Conservation (phyloP, 2,329 filamentous ascomycete genomes). For the Pezicula rhizophila region DNA sequence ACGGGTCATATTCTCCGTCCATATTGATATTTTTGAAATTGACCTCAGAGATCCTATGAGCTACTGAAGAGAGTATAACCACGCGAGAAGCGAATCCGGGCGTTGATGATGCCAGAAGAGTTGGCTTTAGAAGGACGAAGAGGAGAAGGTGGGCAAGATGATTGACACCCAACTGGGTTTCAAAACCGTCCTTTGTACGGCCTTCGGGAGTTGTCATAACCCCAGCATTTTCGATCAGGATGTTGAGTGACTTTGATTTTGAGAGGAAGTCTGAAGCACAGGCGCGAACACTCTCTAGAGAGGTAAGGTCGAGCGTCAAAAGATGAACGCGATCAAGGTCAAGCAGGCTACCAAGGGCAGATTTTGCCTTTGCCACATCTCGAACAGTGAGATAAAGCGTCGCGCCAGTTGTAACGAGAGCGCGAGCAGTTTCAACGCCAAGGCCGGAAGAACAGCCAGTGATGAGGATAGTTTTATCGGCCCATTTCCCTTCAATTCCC, state of each 20-base stretch:
- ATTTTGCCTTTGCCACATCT: conserved; percentile 23
- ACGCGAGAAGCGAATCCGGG: conserved; percentile 37
- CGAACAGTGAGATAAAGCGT: conserved; percentile 27
- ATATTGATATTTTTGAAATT: conserved; percentile 29
- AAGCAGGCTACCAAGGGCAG: conserved; percentile 10
- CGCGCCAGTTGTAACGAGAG: conserved; percentile 27
- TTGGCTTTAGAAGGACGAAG: no score
- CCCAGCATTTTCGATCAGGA: conserved; percentile 38
- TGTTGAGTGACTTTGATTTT: conserved; percentile 31
- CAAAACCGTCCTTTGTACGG: no score
- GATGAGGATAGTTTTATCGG: conserved; percentile 30
- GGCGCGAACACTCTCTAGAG: conserved; percentile 23
- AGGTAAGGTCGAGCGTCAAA: conserved; percentile 25
- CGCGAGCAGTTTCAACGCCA: conserved; percentile 29
- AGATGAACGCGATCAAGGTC: conserved; percentile 18
- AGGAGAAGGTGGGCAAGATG: no score
- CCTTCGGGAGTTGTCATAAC: conserved; percentile 12
- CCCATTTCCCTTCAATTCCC: conserved; percentile 7
- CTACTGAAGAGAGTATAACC: conserved; percentile 34
- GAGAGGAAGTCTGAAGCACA: conserved; percentile 19
- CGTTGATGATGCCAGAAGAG: conserved; percentile 23
- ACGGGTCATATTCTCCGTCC: conserved; percentile 33
- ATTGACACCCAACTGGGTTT: no score
- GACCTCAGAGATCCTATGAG: conserved; percentile 25
- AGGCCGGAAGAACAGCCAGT: conserved; percentile 30